Percentiles rank a stretch among this genome's conserved stretches.
Conservation (phyloP, 176 grass and related monocot genomes). For the Carex pumila region DNA sequence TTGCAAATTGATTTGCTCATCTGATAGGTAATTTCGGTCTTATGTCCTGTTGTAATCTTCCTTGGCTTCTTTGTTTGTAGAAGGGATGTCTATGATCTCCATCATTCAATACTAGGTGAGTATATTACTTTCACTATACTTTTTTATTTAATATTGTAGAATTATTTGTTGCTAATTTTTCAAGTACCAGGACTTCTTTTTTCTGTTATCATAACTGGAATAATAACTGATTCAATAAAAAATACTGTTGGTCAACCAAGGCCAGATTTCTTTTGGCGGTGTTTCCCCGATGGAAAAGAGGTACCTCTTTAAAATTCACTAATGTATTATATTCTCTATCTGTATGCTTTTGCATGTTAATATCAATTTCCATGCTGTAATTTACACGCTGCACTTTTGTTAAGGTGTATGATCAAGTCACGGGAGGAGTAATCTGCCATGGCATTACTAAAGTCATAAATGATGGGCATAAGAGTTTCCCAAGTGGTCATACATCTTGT, state of each 20-base stretch:
- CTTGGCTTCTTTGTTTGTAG: slow-evolving; percentile 37
- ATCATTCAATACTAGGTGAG: slow-evolving; percentile 63
- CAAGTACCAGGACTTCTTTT: slow-evolving; percentile 49
- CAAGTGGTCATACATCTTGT: slow-evolving; percentile 94
- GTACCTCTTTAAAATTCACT: slow-evolving; percentile 18
- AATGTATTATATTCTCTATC: neutral
- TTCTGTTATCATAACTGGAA: slow-evolving; percentile 60
- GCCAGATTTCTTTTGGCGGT: slow-evolving; percentile 91
- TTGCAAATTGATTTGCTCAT: neutral
- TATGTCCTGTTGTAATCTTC: slow-evolving; percentile 46
- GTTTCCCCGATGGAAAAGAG: slow-evolving; percentile 89
- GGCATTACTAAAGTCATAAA: slow-evolving; percentile 41
- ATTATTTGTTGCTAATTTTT: neutral
- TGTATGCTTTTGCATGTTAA: neutral
- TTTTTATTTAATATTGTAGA: neutral
- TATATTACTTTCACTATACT: neutral
- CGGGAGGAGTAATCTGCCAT: slow-evolving; percentile 66
- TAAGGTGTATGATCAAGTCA: slow-evolving; percentile 65
- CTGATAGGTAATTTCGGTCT: slow-evolving; percentile 50
- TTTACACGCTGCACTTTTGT: neutral
- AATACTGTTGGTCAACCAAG: slow-evolving; percentile 65
- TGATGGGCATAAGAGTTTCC: slow-evolving; percentile 91
- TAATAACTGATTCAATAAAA: slow-evolving; percentile 59
- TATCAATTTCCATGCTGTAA: neutral
- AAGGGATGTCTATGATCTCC: slow-evolving; percentile 79